Conservation (phyloP, 2,329 filamentous ascomycete species). For the Xylariomycetidae sp. region DNA sequence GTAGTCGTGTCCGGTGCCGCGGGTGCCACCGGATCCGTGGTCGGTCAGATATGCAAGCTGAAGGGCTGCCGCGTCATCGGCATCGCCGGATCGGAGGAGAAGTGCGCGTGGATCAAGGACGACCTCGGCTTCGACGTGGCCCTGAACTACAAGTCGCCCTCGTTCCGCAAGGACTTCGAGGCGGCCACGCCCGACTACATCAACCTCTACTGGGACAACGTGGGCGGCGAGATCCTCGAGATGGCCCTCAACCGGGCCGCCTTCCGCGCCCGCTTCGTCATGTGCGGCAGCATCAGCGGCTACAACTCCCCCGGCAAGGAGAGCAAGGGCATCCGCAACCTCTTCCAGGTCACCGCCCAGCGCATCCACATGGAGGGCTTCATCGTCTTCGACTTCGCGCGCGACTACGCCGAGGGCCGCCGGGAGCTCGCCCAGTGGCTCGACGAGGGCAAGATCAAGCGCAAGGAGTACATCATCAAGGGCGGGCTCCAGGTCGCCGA, state of each 20-base stretch:
- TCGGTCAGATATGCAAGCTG: conserved; percentile 73
- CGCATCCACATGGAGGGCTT: conserved; percentile 65
- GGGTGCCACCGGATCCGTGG: conserved; percentile 72
- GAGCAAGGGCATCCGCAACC: conserved; percentile 38
- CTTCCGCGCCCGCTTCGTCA: conserved; percentile 59
- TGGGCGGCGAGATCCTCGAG: conserved; percentile 68
- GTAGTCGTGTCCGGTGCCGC: conserved; percentile 76
- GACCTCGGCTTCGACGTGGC: conserved; percentile 56
- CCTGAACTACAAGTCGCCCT: conserved; percentile 54
- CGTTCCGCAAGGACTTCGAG: conserved; percentile 48
- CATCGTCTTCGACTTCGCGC: conserved; percentile 64
- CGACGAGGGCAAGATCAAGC: conserved; percentile 66
- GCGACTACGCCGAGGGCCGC: conserved; percentile 53
- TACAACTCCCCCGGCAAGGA: conserved; percentile 58
- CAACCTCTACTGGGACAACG: conserved; percentile 62
- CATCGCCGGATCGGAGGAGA: conserved; percentile 61
- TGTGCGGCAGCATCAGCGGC: conserved; percentile 66
- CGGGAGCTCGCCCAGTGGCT: conserved; percentile 63
- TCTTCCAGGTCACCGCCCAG: conserved; percentile 28
- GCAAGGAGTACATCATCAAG: conserved; percentile 65
- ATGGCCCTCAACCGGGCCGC: conserved; percentile 61
- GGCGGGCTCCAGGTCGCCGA: conserved; percentile 65
- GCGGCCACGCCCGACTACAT: conserved; percentile 49
- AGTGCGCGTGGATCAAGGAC: conserved; percentile 53
- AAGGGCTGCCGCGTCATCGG: conserved; percentile 60